phyloP scores from a whole-genome alignment of 2,329 filamentous ascomycete genomes.

The Talaromyces sp. region DNA sequence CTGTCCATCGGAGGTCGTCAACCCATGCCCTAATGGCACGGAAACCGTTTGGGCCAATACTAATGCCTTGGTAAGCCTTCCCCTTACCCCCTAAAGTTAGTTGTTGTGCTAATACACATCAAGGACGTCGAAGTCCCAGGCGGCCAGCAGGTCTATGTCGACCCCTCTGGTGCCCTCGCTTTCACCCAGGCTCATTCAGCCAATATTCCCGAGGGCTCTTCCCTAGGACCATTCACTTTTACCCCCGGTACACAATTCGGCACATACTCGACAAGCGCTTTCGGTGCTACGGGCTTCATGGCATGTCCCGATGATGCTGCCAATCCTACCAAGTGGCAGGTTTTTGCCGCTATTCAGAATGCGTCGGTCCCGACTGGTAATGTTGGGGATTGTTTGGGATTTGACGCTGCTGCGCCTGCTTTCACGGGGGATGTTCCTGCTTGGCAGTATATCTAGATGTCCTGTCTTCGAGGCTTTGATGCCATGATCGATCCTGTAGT shows the following conservation, averaged over 20 bases:
- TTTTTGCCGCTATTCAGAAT: constrained; percentile 41
- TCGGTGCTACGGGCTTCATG: constrained; percentile 41
- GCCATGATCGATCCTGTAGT: no score
- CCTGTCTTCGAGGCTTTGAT: neutral
- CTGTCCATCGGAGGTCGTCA: constrained; percentile 45
- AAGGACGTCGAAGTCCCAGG: constrained; percentile 57
- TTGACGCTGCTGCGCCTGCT: constrained; percentile 35
- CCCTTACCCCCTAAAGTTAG: constrained; percentile 3
- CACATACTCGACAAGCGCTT: constrained; percentile 32
- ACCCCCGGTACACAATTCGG: constrained; percentile 26
- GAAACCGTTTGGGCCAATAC: constrained; percentile 46
- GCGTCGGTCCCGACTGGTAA: constrained; percentile 40
- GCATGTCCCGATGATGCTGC: constrained; percentile 37
- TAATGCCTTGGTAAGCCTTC: constrained; percentile 30
- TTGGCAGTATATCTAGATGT: constrained; percentile 41
- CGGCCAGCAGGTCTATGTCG: constrained; percentile 61
- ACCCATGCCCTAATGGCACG: constrained; percentile 48
- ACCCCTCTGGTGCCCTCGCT: constrained; percentile 51
- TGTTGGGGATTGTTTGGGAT: constrained; percentile 37
- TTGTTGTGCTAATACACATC: neutral
- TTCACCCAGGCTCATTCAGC: constrained; percentile 57
- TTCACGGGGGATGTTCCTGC: constrained; percentile 28
- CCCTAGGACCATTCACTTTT: constrained; percentile 49
- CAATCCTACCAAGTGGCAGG: constrained; percentile 34
- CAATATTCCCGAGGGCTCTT: constrained; percentile 50